Percentiles rank a stretch among this genome's conserved stretches.
These are phyloP conservation scores for Wickerhamomyces bisporus DNA, from an alignment of 805 yeast genomes.

Conservation along the genomic window DNA sequence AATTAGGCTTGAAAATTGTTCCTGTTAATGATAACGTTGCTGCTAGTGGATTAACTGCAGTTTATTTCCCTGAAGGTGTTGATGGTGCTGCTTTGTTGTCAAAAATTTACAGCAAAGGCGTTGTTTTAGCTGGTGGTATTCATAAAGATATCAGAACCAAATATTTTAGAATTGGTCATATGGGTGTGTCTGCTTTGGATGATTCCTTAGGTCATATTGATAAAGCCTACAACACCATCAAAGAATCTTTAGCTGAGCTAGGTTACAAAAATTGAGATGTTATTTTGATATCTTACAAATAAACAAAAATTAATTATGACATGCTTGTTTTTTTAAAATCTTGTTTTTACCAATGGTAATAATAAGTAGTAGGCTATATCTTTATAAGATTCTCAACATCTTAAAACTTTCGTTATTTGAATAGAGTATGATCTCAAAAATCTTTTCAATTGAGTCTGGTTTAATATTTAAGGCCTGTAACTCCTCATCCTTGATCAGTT, in stretches of 20 bases:
- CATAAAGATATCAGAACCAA: constrained; percentile 73
- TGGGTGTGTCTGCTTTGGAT: constrained; percentile 78
- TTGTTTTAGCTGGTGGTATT: constrained; percentile 85
- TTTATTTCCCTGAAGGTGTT: constrained; percentile 73
- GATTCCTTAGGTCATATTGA: constrained; percentile 50
- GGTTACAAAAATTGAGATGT: constrained; percentile 28
- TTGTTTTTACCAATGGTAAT: too few relatives aligned
- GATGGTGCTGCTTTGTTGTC: constrained; percentile 62
- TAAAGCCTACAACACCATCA: constrained; percentile 41
- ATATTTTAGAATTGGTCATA: constrained; percentile 93
- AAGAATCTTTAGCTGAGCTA: constrained; percentile 35
- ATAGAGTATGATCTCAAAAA: constrained; percentile 13
- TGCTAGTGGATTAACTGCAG: constrained; percentile 87
- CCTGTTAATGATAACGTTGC: constrained; percentile 51
- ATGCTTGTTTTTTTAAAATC: too few relatives aligned
- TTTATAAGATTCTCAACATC: constrained; percentile 14
- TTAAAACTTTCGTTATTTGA: constrained; percentile 20
- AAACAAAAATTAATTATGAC: too few relatives aligned
- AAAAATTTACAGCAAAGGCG: constrained; percentile 53
- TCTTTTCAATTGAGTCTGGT: constrained; percentile 4
- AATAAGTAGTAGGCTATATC: too few relatives aligned
- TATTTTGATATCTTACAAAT: too few relatives aligned
- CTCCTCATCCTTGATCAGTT: neutral
- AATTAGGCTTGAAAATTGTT: constrained; percentile 64
- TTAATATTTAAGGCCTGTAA: constrained; percentile 8